Conservation (phyloP, 23 red algal species). For the Gracilariopsis chorda region DNA sequence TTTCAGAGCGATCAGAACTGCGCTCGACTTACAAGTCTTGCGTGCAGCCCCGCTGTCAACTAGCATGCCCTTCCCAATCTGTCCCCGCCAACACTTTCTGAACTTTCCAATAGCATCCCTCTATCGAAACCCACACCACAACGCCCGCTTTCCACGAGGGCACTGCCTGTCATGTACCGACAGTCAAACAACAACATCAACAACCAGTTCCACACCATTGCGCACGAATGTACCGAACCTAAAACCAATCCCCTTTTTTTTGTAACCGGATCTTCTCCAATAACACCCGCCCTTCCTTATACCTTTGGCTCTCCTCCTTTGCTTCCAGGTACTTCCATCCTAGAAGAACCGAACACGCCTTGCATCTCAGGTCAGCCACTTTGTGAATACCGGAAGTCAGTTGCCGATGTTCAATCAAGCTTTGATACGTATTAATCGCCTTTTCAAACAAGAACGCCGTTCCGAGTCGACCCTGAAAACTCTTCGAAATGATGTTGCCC, state of each 20-base stretch:
- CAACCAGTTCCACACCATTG: too few species aligned
- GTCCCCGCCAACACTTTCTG: too few species aligned
- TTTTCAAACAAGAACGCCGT: slow-evolving; percentile 87
- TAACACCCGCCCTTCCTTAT: slow-evolving; percentile 93
- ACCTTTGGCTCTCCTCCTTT: slow-evolving; percentile 88
- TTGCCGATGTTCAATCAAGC: slow-evolving; percentile 74
- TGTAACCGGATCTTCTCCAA: slow-evolving; percentile 63
- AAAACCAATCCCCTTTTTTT: slow-evolving; percentile 35
- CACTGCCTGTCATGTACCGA: too few species aligned
- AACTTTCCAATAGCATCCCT: too few species aligned
- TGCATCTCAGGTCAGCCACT: slow-evolving; percentile 89
- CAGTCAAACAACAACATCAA: too few species aligned
- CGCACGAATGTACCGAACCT: neutral
- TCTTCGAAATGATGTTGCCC: slow-evolving; percentile 89
- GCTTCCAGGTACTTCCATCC: slow-evolving; percentile 97
- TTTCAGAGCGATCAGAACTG: slow-evolving; percentile 22
- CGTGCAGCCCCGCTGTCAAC: too few species aligned
- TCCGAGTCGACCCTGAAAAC: slow-evolving; percentile 86
- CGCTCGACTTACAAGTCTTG: neutral
- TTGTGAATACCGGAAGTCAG: slow-evolving; percentile 91
- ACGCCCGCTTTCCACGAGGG: too few species aligned
- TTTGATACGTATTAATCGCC: slow-evolving; percentile 77
- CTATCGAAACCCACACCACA: too few species aligned
- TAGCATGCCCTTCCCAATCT: too few species aligned
- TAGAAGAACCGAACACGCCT: slow-evolving; percentile 69